Evolutionary conservation across 768 basidiomycete species (phyloP), one percentile per base, ranked within the genome.

Genomic region (Galerina sulciceps): DNA sequence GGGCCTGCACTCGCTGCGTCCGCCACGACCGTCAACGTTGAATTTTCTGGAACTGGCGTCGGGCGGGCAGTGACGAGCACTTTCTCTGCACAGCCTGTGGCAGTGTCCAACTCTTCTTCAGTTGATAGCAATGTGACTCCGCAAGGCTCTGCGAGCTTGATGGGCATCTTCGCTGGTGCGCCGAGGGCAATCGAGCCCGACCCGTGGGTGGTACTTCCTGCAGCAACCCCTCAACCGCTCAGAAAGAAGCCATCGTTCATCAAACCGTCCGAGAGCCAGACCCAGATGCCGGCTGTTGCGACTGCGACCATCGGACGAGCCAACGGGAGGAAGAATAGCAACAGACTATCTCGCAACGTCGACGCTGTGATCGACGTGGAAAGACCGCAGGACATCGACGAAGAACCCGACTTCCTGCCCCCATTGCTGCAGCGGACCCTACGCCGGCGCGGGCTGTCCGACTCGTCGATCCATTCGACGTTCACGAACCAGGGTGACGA

Each of bases 91-190:
- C 72, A 67, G 35, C 59, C 61, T 13, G 54, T 50, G 10, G 44
- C 60, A 3, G 45, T 46, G 11, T 41, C 59, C 4, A 59, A n/a
- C n/a, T n/a, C 59, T 13, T 47, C 59, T 13, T 61, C 62, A 20
- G 22, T 52, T 6, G 62, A 62, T 20, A 34, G 44, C 11, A 43
- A 53, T 11, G 20, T 57, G 36, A 14, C 55, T 15, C 52, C 63
- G 20, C 57, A 59, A 42, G 56, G 59, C 35, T 35, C 65, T 4
- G 51, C 66, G 22, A 80, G 76, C 53, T 75, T 96, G 23, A 90
- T 93, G 84, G 88, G 85, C 35, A 97, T 99, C 61, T 99, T 99
- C 66, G 96, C 94, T 0, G 96, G 96, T 37, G 94, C 95, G 2
- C 88, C 89, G 23, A 76, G 76, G 35, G 71, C 75, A 26, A 70